These are phyloP conservation scores for Austroboletus sp. DNA, from an alignment of 1,284 basidiomycete species.

Conservation along the genomic window DNA sequence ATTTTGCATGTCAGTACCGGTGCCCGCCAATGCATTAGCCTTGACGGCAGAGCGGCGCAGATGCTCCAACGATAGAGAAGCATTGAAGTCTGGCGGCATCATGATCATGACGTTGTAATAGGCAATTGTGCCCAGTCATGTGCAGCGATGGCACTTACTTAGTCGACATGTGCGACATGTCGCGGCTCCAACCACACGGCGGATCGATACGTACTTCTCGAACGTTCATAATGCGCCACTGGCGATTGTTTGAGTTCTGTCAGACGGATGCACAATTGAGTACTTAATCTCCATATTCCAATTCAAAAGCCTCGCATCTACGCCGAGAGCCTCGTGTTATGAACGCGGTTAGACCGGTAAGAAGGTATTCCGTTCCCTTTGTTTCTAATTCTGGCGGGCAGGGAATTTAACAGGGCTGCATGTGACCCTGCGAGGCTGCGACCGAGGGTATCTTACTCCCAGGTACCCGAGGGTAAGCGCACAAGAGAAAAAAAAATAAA, in stretches of 20 bases:
- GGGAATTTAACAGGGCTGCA: neutral
- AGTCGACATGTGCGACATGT: neutral
- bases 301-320: neutral
- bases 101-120: conserved; percentile 6
- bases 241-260: neutral
- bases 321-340: neutral
- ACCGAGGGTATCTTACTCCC: neutral
- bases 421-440: neutral
- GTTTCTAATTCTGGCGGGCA: neutral
- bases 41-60: conserved; percentile 1
- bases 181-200: neutral
- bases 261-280: conserved; percentile 1
- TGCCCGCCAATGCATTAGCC: neutral
- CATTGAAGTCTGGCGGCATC: neutral
- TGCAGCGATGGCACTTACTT: neutral
- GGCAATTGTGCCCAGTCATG: conserved; percentile 1
- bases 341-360: neutral
- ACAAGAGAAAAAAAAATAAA: neutral
- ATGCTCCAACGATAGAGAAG: neutral
- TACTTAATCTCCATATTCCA: conserved; percentile 10
- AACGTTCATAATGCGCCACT: conserved; percentile 13
- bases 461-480: neutral
- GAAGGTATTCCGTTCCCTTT: neutral
- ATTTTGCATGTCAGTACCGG: neutral
- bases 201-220: conserved; percentile 7